These are phyloP conservation scores for Chrysochromulina parva DNA, from an alignment of 78 protist species.

Conservation along the genomic window DNA sequence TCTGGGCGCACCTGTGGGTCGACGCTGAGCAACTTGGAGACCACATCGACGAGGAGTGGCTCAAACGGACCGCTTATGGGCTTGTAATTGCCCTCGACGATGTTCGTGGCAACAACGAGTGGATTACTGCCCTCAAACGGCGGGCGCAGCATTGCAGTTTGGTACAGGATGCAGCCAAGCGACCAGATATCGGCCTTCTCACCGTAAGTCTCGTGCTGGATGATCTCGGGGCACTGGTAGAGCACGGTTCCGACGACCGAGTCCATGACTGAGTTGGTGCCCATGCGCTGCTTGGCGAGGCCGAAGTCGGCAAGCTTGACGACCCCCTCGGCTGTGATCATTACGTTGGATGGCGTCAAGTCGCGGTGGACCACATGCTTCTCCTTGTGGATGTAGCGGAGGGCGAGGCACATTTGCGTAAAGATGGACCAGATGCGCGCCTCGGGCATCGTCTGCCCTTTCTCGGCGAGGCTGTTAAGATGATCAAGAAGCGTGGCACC, in stretches of 20 bases:
- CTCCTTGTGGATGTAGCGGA: conserved; percentile 42
- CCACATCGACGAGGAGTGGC: neutral
- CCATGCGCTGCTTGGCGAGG: conserved; percentile 22
- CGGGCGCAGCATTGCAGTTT: neutral
- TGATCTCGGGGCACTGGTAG: conserved; percentile 44
- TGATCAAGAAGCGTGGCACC: conserved; percentile 23
- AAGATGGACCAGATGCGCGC: neutral
- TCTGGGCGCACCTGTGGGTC: neutral
- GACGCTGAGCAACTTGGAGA: neutral
- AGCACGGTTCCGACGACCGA: conserved; percentile 33
- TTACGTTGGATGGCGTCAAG: conserved; percentile 46
- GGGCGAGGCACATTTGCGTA: conserved; percentile 24
- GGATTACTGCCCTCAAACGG: conserved; percentile 12
- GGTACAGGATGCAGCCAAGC: conserved; percentile 5
- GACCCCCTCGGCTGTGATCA: neutral
- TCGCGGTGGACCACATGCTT: conserved; percentile 42
- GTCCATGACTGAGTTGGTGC: conserved; percentile 14
- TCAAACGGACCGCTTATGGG: neutral
- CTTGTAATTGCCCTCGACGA: neutral
- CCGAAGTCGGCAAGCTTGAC: conserved; percentile 30
- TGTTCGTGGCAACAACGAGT: neutral
- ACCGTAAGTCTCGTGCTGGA: conserved; percentile 31
- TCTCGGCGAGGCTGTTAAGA: neutral
- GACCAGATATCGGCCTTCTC: conserved; percentile 54
- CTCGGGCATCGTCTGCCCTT: neutral